Base-by-base conservation (phyloP, 1,284 basidiomycete genomes). In the Trametes pubescens region DNA sequence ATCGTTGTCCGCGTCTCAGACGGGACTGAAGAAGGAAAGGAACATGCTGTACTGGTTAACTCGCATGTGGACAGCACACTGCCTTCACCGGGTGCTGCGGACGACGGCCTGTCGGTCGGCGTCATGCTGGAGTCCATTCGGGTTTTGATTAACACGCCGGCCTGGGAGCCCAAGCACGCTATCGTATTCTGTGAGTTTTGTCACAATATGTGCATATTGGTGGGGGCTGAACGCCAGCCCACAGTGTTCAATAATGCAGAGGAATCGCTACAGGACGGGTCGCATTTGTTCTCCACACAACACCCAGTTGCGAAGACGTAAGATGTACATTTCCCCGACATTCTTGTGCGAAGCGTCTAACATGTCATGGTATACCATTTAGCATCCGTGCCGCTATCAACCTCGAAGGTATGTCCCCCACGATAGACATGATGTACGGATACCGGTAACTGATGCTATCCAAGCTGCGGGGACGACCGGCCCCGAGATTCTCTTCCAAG, bases 181-280 rank as follows among this genome's bases (percentile, higher is more conserved):
- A 84, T 96, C 67, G 85, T 99, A 13, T 95, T 99, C 74, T 79
- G 94, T 95, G 71, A 76, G 93, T 81, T 32, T 16, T 11, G 4
- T 22, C 7, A 13, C 4, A 22, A n/a, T 21, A 7, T 6, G 13
- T 32, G 14, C 4, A 24, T 11, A 1, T 4, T 1, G 14, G 24
- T 21, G 9, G 40, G 1, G 9, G 29, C 46, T 57, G 1, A 26
- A 52, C 21, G 26, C 53, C 34, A n/a, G n/a, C 37, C 9, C 8
- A 8, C 67, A 95, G 94, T 99, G 65, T 99, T 98, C 82, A 99
- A 99, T 73, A 89, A 98, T 66, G 98, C 93, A 7, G 96, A 99
- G 75, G 95, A 97, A 73, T 92, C 90, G 0, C 78, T 97, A n/a
- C 96, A 98, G 76, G 96, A 98, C 73, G 96, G 93, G 0, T 96